Conservation (phyloP, 2,329 filamentous ascomycete species). For the Pestalotiopsis sp. region DNA sequence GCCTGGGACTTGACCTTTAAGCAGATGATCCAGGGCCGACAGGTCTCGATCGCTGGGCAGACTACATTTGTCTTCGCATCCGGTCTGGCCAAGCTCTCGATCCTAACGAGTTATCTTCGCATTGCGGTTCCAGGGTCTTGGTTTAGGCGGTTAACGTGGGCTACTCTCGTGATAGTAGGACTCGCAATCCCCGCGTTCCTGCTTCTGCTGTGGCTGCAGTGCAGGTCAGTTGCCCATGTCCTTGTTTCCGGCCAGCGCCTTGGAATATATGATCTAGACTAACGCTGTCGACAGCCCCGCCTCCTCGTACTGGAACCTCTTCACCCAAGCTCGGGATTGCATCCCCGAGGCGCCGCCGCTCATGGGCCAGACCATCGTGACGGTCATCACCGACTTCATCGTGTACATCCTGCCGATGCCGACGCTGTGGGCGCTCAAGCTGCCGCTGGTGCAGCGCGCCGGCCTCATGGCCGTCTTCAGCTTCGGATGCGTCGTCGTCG, state of each 20-base stretch:
- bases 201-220: conserved; percentile 39
- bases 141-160: conserved; percentile 36
- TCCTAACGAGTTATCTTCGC: conserved; percentile 41
- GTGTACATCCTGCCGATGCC: conserved; percentile 41
- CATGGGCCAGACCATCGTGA: conserved; percentile 33
- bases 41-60: conserved; percentile 43
- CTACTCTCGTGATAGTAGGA: conserved; percentile 29
- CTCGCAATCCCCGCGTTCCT: conserved; percentile 34
- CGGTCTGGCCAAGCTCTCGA: conserved; percentile 40
- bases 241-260: too few species aligned
- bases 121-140: conserved; percentile 35
- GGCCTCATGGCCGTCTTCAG: conserved; percentile 39
- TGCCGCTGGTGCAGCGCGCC: conserved; percentile 36
- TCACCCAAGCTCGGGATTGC: conserved; percentile 24
- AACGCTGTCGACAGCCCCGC: conserved; percentile 14
- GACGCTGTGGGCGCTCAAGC: conserved; percentile 32
- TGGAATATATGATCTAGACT: too few species aligned
- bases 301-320: conserved; percentile 31
- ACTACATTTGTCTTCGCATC: conserved; percentile 42
- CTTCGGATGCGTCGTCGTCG: conserved; percentile 38
- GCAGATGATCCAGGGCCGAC: conserved; percentile 31
- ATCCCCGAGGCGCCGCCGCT: conserved; percentile 29
- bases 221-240: too few species aligned
- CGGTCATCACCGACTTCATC: conserved; percentile 35
- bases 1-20: conserved; percentile 36